Evolutionary conservation across 2,329 filamentous ascomycete genomes (phyloP), one percentile per base, ranked within the genome.

Genomic region (Clonostachys solani): DNA sequence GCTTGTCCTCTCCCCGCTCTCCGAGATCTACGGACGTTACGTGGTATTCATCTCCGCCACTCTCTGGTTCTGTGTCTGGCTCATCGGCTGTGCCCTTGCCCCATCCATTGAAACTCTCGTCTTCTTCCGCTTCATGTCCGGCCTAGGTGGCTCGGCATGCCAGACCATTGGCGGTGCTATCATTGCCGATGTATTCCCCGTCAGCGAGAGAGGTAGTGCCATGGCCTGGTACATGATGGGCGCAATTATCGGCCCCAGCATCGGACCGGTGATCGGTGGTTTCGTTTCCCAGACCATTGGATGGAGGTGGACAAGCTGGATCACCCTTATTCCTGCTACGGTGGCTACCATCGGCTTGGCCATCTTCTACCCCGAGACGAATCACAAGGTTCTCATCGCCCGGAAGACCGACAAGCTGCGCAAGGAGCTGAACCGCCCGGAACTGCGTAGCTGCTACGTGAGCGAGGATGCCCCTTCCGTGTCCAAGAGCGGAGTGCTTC

Each of bases 11-110:
- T 77, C 79, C 2, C 80, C 80, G 0, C 55, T 84, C 41, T 80
- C 74, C 2, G 84, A 88, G 59, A 77, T 87, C 47, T 86, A 84
- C 56, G 84, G 85, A 2, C 73, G 84, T 4, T 63, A 79, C 5
- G 63, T 72, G 2, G 61, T 87, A 34, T 73, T 86, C 50, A 72
- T 77, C 18, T 61, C 57, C 3, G 78, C 80, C 48, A 87, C 83
- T 52, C 57, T 74, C 6, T 70, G 81, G 49, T 88, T 87, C 60
- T 74, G 81, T 48, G 58, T 77, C 2, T 86, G 81, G 68, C 80
- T 79, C 42, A 74, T 88, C 52, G 84, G 80, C 0, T 86, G 83
- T 49, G 86, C 81, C 2, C 66, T 87, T 5, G 72, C 81, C 0
- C 77, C 78, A 1, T 63, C 60, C 6, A 67, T 87, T 43, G 60